These are phyloP conservation scores for Blakeslea trispora DNA, from an alignment of 371 early-diverging fungal species.

Conservation along the genomic window DNA sequence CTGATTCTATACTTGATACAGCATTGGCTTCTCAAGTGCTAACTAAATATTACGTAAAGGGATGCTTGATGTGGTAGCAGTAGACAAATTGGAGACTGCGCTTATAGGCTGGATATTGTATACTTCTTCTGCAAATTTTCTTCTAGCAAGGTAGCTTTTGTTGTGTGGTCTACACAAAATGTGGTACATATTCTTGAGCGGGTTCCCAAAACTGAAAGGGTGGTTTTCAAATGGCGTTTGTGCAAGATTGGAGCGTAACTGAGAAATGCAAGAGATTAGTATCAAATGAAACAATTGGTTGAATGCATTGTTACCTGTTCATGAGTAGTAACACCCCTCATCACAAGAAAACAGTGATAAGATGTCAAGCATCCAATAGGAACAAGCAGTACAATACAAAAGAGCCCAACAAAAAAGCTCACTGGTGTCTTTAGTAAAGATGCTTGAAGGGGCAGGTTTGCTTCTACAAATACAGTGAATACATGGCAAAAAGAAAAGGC, in stretches of 20 bases:
- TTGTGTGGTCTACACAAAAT: slow-evolving; percentile 58
- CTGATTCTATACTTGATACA: background rate
- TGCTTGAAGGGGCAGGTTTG: slow-evolving; percentile 52
- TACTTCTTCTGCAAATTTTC: slow-evolving; percentile 14
- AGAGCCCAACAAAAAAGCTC: slow-evolving; percentile 65
- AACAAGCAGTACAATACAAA: slow-evolving; percentile 61
- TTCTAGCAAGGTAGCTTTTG: slow-evolving; percentile 22
- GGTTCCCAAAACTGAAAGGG: slow-evolving; percentile 51
- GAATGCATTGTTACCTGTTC: slow-evolving; percentile 88
- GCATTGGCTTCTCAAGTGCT: background rate
- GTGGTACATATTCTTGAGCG: slow-evolving; percentile 48
- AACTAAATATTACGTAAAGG: background rate
- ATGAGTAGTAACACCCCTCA: slow-evolving; percentile 82
- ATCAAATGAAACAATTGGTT: slow-evolving; percentile 4
- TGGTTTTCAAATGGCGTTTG: slow-evolving; percentile 30
- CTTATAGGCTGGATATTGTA: background rate
- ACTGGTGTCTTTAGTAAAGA: slow-evolving; percentile 40
- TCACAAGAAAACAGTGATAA: slow-evolving; percentile 76
- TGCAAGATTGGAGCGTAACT: slow-evolving; percentile 44
- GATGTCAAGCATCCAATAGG: slow-evolving; percentile 70
- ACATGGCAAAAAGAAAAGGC: slow-evolving; percentile 47
- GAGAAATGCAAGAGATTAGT: background rate
- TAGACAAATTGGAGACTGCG: background rate
- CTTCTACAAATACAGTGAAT: slow-evolving; percentile 53
- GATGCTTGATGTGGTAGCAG: background rate